These are phyloP conservation scores for Phytophthora rubi DNA, from an alignment of 352 stramenopile species.

Conservation along the genomic window DNA sequence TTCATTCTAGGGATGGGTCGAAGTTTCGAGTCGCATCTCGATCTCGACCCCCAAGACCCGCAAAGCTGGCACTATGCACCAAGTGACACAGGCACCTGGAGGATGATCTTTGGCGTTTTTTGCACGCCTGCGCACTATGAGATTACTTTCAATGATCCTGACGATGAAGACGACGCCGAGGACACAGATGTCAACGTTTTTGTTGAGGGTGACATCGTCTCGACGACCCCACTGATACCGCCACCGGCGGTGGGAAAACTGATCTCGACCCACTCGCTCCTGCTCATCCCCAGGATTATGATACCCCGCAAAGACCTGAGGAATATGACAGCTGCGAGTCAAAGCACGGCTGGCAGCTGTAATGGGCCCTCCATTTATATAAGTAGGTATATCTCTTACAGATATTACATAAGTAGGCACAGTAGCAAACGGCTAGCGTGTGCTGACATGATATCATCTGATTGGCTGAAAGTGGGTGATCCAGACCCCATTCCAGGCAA, in stretches of 20 bases:
- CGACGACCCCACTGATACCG: not conserved
- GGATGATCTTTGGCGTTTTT: constrained; percentile 7
- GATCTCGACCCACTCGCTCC: constrained; percentile 2
- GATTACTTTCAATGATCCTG: constrained; percentile 11
- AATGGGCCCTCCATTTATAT: no score
- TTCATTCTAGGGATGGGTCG: not conserved
- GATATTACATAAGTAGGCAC: no score
- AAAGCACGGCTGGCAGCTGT: no score
- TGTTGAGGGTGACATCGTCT: not conserved
- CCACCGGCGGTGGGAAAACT: not conserved
- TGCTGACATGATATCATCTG: no score
- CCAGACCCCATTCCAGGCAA: no score
- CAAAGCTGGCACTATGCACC: not conserved
- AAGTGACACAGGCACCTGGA: not conserved
- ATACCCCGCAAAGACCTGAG: no score
- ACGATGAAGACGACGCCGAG: constrained; percentile 11
- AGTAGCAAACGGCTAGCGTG: no score
- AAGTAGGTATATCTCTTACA: no score
- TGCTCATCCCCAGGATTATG: not conserved
- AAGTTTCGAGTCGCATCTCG: not conserved
- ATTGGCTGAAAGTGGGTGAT: no score
- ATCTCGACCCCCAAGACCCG: not conserved
- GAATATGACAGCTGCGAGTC: no score
- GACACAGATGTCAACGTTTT: constrained; percentile 9
- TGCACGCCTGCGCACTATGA: constrained; percentile 1